Percentiles rank a stretch among this genome's conserved stretches.
phyloP scores from a whole-genome alignment of 306 rosid species.

The Ziziphus jujuba region DNA sequence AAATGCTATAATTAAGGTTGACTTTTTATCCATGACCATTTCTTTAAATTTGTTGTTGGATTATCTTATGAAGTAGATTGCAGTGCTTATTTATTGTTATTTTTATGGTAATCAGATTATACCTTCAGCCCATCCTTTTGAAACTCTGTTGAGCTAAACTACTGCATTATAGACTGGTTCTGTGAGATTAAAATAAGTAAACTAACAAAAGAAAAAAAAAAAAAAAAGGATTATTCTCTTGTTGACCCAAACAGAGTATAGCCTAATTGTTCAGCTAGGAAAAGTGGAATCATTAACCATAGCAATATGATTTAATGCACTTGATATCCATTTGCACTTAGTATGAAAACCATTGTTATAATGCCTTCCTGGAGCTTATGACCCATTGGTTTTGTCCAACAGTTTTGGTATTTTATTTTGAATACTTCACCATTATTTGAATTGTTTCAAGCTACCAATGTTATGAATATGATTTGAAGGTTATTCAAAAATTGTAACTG shows the following conservation, averaged over 20 bases:
- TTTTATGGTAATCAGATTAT: no score
- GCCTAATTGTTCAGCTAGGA: no score
- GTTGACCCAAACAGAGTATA: not conserved
- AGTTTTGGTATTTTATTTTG: not conserved
- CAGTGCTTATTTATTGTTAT: no score
- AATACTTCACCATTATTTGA: not conserved
- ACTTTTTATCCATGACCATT: not conserved
- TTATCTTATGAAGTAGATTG: not conserved
- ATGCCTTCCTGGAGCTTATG: not conserved
- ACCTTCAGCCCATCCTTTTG: no score
- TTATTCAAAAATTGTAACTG: no score
- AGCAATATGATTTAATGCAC: not conserved
- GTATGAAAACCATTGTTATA: constrained; percentile 5
- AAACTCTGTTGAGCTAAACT: no score
- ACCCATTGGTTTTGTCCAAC: not conserved
- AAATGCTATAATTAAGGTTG: constrained; percentile 86
- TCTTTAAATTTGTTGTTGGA: not conserved
- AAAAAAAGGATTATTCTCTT: not conserved
- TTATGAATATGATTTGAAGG: not conserved
- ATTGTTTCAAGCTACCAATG: not conserved
- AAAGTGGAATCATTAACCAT: not conserved
- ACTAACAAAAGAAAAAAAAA: no score
- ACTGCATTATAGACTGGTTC: not conserved
- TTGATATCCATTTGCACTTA: not conserved
- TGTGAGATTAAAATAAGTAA: not conserved